These are phyloP conservation scores for Kockiozyma suomiensis DNA, from an alignment of 805 yeast species.

Conservation along the genomic window DNA sequence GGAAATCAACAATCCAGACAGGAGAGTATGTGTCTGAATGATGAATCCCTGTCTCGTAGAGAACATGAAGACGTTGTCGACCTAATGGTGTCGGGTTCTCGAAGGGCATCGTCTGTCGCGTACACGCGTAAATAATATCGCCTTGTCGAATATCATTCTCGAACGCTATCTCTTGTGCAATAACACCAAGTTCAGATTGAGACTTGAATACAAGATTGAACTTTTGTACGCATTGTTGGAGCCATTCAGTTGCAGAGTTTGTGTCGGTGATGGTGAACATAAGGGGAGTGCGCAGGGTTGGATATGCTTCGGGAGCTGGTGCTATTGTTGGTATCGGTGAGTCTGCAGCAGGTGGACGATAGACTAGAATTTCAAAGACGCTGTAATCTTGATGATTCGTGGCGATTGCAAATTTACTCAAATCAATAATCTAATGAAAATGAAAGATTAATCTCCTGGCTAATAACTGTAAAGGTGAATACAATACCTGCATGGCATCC, in stretches of 20 bases:
- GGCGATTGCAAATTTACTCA: slow-evolving; percentile 50
- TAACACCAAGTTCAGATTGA: background rate
- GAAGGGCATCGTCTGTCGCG: slow-evolving; percentile 67
- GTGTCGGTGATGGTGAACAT: background rate
- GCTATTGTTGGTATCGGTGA: background rate
- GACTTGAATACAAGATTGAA: slow-evolving; percentile 8
- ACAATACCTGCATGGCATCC: slow-evolving; percentile 27
- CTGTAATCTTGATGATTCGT: slow-evolving; percentile 55
- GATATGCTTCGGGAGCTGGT: slow-evolving; percentile 36
- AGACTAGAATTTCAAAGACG: slow-evolving; percentile 71
- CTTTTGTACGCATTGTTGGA: background rate
- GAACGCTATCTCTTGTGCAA: background rate
- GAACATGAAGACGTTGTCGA: slow-evolving; percentile 73
- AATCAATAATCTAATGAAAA: slow-evolving; percentile 50
- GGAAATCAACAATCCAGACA: slow-evolving; percentile 88
- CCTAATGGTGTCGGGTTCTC: slow-evolving; percentile 98
- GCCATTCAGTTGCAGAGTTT: slow-evolving; percentile 39
- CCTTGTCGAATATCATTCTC: slow-evolving; percentile 54
- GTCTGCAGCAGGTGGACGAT: slow-evolving; percentile 42
- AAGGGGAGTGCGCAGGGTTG: slow-evolving; percentile 18
- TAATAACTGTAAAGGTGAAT: no score
- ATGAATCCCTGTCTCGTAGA: slow-evolving; percentile 45
- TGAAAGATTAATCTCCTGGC: no score
- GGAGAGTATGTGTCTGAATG: slow-evolving; percentile 9
- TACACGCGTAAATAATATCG: slow-evolving; percentile 76